phyloP scores from a whole-genome alignment of 2,329 filamentous ascomycete genomes.

The Aureobasidium sp. region DNA sequence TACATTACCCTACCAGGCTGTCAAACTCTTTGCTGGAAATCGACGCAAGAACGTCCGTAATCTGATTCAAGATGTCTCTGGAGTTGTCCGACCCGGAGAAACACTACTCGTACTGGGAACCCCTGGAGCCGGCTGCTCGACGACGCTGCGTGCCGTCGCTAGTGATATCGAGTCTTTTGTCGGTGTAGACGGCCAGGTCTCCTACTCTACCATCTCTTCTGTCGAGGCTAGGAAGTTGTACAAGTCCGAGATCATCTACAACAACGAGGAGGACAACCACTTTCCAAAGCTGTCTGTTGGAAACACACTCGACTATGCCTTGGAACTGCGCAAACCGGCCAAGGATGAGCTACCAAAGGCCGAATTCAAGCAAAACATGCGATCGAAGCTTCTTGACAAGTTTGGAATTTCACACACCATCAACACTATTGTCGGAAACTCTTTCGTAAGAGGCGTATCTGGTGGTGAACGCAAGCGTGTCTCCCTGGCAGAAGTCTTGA shows the following conservation, averaged over 20 bases:
- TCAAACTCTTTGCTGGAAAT: constrained; percentile 11
- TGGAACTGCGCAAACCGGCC: constrained; percentile 50
- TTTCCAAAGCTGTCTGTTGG: constrained; percentile 53
- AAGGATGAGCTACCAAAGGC: constrained; percentile 49
- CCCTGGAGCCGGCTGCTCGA: constrained; percentile 48
- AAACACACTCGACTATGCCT: constrained; percentile 51
- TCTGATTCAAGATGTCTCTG: constrained; percentile 16
- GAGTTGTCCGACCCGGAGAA: constrained; percentile 15
- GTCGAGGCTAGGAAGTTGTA: constrained; percentile 66
- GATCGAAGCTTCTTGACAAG: constrained; percentile 63
- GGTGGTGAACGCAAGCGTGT: constrained; percentile 55
- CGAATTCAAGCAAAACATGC: constrained; percentile 52
- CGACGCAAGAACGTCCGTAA: constrained; percentile 1
- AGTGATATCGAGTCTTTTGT: constrained; percentile 43
- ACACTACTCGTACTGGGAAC: constrained; percentile 20
- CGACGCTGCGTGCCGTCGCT: constrained; percentile 58
- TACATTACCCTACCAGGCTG: constrained; percentile 6
- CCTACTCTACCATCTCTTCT: constrained; percentile 41
- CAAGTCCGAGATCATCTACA: constrained; percentile 51
- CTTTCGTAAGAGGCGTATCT: constrained; percentile 55
- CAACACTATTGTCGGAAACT: constrained; percentile 50
- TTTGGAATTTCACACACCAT: constrained; percentile 58
- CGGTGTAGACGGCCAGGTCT: constrained; percentile 48
- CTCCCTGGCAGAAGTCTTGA: constrained; percentile 49
- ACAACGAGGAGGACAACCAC: constrained; percentile 44